Evolutionary conservation across 345 rosid genomes (phyloP).

Genomic region (Lenwebbia sp.): DNA sequence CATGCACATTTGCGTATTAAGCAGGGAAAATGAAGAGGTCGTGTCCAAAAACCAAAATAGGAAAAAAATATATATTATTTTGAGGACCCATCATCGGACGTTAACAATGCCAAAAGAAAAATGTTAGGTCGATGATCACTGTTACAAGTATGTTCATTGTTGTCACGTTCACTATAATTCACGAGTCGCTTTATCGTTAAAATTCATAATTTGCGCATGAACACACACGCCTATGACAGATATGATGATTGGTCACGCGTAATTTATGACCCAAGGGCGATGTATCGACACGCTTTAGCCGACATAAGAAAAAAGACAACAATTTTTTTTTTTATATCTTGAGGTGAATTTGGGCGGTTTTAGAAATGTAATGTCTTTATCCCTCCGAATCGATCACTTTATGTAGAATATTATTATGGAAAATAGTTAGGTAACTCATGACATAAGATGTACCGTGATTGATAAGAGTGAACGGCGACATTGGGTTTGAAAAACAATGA

Average conservation of each 20-base stretch:
- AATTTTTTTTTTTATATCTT: neutral
- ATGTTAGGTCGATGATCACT: neutral
- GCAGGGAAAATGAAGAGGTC: neutral
- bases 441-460: accelerated
- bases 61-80: too few relatives aligned
- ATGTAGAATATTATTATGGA: neutral
- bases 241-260: neutral
- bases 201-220: too few relatives aligned
- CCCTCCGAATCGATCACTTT: neutral
- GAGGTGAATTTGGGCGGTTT: neutral
- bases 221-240: neutral
- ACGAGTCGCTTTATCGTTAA: too few relatives aligned
- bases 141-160: neutral
- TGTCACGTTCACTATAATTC: neutral
- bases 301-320: neutral
- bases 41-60: neutral
- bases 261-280: neutral
- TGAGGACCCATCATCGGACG: neutral
- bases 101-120: neutral
- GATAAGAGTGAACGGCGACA: neutral
- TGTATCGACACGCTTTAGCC: too few relatives aligned
- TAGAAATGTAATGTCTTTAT: neutral
- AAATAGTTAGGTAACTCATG: neutral
- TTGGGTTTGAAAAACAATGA: neutral
- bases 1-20: neutral